A percentile compares a stretch with the other conserved stretches of the same genome.
phyloP scores from a whole-genome alignment of 768 basidiomycete genomes.

The Rhodotorula babjevae region DNA sequence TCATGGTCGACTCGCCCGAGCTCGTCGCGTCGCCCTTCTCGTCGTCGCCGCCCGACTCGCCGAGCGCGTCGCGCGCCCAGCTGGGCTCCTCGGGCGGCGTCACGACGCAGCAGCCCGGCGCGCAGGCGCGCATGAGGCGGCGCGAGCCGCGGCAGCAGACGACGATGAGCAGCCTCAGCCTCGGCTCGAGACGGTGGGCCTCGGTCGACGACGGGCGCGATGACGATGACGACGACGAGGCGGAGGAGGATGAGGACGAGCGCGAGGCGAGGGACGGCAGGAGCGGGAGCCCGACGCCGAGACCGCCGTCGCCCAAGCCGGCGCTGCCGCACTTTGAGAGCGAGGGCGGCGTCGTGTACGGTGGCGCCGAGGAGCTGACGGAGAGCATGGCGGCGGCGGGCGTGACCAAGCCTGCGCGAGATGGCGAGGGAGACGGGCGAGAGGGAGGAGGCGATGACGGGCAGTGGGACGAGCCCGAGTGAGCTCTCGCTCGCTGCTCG shows the following conservation, averaged over 20 bases:
- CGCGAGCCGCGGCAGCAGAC: slow-evolving; percentile 16
- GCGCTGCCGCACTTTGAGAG: background rate
- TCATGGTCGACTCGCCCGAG: slow-evolving; percentile 15
- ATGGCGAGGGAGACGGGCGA: too few relatives aligned
- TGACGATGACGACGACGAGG: background rate
- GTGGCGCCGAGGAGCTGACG: background rate
- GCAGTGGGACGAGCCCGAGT: slow-evolving; percentile 19
- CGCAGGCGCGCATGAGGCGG: background rate
- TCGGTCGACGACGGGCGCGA: background rate
- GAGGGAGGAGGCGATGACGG: background rate
- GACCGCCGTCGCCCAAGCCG: background rate
- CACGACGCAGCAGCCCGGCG: background rate
- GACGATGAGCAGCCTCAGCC: slow-evolving; percentile 4
- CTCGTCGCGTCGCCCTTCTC: slow-evolving; percentile 8
- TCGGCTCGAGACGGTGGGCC: slow-evolving; percentile 5
- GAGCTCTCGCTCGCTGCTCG: background rate
- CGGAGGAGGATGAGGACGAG: background rate
- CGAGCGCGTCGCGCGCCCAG: background rate
- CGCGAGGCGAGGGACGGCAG: background rate
- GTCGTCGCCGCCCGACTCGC: background rate
- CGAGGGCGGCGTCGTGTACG: background rate
- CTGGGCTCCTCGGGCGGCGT: too few relatives aligned
- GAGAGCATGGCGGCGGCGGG: background rate
- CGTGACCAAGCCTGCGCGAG: background rate
- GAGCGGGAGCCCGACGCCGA: background rate